Conservation (phyloP, 2,329 filamentous ascomycete species). For the Phyllosticta ampelicida region DNA sequence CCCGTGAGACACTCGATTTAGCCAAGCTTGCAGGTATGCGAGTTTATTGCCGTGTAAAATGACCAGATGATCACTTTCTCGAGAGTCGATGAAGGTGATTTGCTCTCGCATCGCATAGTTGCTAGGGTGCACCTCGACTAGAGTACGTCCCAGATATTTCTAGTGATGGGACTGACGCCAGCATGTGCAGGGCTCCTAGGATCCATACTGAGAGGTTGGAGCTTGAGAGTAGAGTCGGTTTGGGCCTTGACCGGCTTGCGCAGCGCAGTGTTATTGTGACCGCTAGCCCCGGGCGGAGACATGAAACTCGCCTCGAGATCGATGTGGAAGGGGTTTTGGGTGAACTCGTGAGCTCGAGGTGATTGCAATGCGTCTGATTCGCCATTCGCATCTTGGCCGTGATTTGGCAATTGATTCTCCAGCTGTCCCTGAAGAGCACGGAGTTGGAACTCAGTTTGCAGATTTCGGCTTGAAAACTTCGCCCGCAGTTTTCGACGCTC, state of each 20-base stretch:
- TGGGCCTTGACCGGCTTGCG: conserved; percentile 17
- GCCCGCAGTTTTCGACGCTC: conserved; percentile 15
- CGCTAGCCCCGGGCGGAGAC: conserved; percentile 22
- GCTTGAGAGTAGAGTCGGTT: conserved; percentile 35
- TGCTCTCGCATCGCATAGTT: background rate
- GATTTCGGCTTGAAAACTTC: conserved; percentile 30
- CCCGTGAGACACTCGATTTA: background rate
- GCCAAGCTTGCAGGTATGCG: background rate
- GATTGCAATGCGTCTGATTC: conserved; percentile 52
- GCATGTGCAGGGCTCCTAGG: conserved; percentile 65
- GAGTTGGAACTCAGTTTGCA: conserved; percentile 27
- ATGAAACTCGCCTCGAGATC: conserved; percentile 19
- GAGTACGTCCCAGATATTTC: conserved; percentile 68
- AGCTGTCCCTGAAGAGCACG: conserved; percentile 31
- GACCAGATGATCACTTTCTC: too few species aligned
- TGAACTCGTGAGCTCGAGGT: conserved; percentile 62
- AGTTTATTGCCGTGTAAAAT: background rate
- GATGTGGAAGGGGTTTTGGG: conserved; percentile 37
- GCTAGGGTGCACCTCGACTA: conserved; percentile 23
- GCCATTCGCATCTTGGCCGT: conserved; percentile 16
- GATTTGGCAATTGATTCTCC: conserved; percentile 24
- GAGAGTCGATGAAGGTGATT: background rate
- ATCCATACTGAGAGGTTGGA: conserved; percentile 31
- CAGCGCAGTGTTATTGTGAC: conserved; percentile 23
- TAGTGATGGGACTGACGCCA: conserved; percentile 62